phyloP scores from a whole-genome alignment of 495 filamentous ascomycete species.

The Bryoglossum gracile region DNA sequence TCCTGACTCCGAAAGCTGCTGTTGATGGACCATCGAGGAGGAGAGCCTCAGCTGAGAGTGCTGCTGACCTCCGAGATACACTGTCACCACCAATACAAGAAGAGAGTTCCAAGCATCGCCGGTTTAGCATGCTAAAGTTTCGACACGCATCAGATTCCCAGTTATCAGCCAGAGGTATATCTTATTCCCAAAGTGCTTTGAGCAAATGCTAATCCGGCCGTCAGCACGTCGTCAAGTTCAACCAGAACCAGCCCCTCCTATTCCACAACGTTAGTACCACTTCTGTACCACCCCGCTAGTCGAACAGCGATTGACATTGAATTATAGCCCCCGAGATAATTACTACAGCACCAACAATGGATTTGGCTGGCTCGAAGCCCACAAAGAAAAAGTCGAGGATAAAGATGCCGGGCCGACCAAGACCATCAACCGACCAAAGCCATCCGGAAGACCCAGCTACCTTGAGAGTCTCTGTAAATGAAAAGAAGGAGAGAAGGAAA shows the following conservation, averaged over 20 bases:
- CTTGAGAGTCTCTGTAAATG: conserved; percentile 10
- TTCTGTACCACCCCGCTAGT: conserved; percentile 11
- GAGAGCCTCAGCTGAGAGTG: conserved; percentile 14
- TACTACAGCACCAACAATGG: conserved; percentile 80
- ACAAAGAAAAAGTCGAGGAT: conserved; percentile 48
- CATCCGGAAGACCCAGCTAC: conserved; percentile 21
- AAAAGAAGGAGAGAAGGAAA: conserved; percentile 35
- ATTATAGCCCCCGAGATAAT: conserved; percentile 77
- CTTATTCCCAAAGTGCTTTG: no score
- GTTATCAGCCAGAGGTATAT: conserved; percentile 52
- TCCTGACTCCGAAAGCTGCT: conserved; percentile 17
- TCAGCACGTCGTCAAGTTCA: conserved; percentile 61
- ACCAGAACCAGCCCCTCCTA: conserved; percentile 52
- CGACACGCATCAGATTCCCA: conserved; percentile 93
- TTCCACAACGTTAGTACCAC: conserved; percentile 58
- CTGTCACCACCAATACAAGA: conserved; percentile 32
- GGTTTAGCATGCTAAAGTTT: conserved; percentile 86
- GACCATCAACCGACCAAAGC: conserved; percentile 24
- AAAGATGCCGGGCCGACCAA: conserved; percentile 38
- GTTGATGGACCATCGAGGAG: not conserved
- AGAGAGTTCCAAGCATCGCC: conserved; percentile 48
- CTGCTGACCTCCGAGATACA: conserved; percentile 10
- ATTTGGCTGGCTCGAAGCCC: conserved; percentile 38
- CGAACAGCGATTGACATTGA: conserved; percentile 4
- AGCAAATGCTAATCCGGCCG: not conserved